Evolutionary conservation across 345 rosid species (phyloP), one percentile per base, ranked within the genome.

Genomic region (Leavenworthia alabamica): DNA sequence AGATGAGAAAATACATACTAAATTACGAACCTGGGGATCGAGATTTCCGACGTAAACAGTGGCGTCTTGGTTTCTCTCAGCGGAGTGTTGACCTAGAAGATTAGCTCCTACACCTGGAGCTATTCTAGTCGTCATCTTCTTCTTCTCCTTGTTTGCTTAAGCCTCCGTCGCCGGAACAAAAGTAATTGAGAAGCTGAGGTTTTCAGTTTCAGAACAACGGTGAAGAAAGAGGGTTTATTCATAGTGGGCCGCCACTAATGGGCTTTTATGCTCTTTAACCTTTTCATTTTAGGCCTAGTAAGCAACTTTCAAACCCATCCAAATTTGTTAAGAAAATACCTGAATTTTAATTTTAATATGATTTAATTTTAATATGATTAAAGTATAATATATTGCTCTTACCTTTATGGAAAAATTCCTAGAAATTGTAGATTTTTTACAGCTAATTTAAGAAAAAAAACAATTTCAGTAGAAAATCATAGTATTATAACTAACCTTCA

Each of bases 41-140:
- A 90, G 91, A 62, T 80, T 78, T 3, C 97, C 91, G 57, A 90
- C 97, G 62, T 91, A 94, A 35, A 95, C 96, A 31, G 97, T 94
- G 69, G 99, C 99, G 55, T 94, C 97, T 73, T 94, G 99, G 62
- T 94, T 94, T 39, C 99, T 77, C 79, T 94, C 99, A 11, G 95
- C 90, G 3, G 99, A 78, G 79, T 94, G 99, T 68, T 94, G 99
- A 42, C 97, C 99, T 0, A 94, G 88, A 70, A 94, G 78, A 79
- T 94, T 94, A 2, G 99, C 97, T 71, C 97, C 97, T 0, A 94
- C 99, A 13, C 96, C 97, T 0, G 99, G 97, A 67, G 99, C 97
- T 40, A 94, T 94, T 72, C 96, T 72, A 15, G 90, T 94, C 17
- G 99, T 90, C 99, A 94, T 90, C 41, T 24, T 51, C 50, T 48